Percentiles rank a stretch among this genome's conserved stretches.
These are phyloP conservation scores for Marsdenia floribunda DNA, from an alignment of 257 asterid genomes.

Conservation along the genomic window DNA sequence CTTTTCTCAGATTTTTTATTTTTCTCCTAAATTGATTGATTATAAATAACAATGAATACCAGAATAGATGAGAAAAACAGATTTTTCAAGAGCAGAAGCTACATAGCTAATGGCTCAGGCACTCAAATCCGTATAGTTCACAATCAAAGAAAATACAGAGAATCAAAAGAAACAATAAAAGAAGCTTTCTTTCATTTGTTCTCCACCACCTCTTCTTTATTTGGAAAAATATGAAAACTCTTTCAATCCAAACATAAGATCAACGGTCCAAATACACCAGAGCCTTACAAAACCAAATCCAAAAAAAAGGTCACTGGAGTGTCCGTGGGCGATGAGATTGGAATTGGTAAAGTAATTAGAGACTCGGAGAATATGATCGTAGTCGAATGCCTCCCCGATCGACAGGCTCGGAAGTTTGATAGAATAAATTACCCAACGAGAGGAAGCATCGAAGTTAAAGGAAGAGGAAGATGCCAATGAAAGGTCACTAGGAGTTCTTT, in stretches of 20 bases:
- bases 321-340: conserved; percentile 54
- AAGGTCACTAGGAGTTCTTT: conserved; percentile 58
- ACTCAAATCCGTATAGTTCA: not conserved
- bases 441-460: not conserved
- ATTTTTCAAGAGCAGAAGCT: not conserved
- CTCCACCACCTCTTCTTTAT: not conserved
- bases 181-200: conserved; percentile 1
- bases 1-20: not conserved
- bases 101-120: not conserved
- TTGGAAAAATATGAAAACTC: not conserved
- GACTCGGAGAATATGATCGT: conserved; percentile 46
- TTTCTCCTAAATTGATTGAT: not conserved
- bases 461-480: not conserved
- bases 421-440: not conserved
- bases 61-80: not conserved
- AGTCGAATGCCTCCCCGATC: conserved; percentile 42
- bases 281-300: conserved; percentile 25
- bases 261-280: not conserved
- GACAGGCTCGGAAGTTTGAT: not conserved
- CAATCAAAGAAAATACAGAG: not conserved
- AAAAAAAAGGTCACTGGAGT: conserved; percentile 55
- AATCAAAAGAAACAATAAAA: not conserved
- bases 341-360: conserved; percentile 37
- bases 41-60: not conserved
- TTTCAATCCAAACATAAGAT: not conserved